phyloP scores from a whole-genome alignment of 225 moss, liverwort and hornwort genomes.

The Bryoerythrophyllum caledonicum region DNA sequence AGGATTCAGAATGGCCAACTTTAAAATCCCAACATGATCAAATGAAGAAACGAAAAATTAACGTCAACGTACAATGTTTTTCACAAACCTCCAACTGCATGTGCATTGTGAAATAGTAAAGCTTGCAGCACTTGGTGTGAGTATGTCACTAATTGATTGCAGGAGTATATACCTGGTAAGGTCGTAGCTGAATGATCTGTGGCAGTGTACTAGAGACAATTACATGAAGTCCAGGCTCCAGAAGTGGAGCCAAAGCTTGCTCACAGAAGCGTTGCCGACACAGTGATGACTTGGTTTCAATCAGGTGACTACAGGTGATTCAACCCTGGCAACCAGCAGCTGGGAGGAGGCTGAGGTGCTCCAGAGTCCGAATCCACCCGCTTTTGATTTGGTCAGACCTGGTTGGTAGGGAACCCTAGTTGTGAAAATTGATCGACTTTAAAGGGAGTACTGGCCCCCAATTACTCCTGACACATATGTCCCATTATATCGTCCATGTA shows the following conservation, averaged over 20 bases:
- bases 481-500: neutral
- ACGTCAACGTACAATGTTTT: neutral
- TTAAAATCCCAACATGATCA: too few species aligned
- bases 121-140: neutral
- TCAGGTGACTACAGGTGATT: neutral
- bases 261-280: conserved; percentile 11
- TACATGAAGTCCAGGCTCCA: neutral
- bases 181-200: neutral
- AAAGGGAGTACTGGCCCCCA: neutral
- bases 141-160: neutral
- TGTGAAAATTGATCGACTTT: neutral
- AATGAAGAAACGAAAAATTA: neutral
- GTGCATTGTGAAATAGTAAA: neutral
- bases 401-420: conserved; percentile 21
- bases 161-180: too few species aligned
- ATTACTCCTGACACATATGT: neutral
- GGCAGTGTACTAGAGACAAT: neutral
- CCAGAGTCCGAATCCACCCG: conserved; percentile 16
- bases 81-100: neutral
- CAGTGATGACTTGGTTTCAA: neutral
- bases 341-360: neutral
- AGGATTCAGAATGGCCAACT: neutral
- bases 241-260: neutral
- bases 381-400: conserved; percentile 20
- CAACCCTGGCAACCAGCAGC: neutral